phyloP scores from a whole-genome alignment of 805 yeast genomes.

The Saccharomycopsis sp. region DNA sequence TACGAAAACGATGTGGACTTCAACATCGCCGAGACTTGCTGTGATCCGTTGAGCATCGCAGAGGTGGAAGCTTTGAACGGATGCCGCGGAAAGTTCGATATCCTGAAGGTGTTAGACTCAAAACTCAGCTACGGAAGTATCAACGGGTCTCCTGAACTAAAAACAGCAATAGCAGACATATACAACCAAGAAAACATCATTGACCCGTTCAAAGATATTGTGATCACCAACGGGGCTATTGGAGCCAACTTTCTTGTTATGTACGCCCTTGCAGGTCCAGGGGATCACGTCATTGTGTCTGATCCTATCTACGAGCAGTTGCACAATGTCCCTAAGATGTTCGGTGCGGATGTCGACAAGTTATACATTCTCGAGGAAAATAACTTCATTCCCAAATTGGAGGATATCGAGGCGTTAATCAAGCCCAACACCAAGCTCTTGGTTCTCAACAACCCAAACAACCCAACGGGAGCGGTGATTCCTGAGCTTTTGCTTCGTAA shows the following conservation, averaged over 20 bases:
- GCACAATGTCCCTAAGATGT: slow-evolving; percentile 39
- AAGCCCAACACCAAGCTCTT: slow-evolving; percentile 35
- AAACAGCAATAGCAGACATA: slow-evolving; percentile 31
- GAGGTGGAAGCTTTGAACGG: slow-evolving; percentile 32
- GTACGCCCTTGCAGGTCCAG: slow-evolving; percentile 37
- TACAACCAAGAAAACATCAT: slow-evolving; percentile 27
- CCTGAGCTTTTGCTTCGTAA: slow-evolving; percentile 28
- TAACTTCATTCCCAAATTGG: slow-evolving; percentile 33
- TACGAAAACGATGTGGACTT: slow-evolving; percentile 35
- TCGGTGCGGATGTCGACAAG: slow-evolving; percentile 36
- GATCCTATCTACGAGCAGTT: slow-evolving; percentile 48
- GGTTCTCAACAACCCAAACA: slow-evolving; percentile 43
- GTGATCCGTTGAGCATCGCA: slow-evolving; percentile 36
- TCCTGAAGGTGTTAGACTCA: slow-evolving; percentile 23
- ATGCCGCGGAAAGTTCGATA: slow-evolving; percentile 22
- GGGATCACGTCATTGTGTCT: slow-evolving; percentile 42
- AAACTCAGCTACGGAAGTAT: slow-evolving; percentile 42
- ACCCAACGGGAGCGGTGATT: slow-evolving; percentile 41
- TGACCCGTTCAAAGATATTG: slow-evolving; percentile 32
- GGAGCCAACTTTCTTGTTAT: slow-evolving; percentile 45
- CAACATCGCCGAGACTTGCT: slow-evolving; percentile 50
- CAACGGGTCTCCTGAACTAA: slow-evolving; percentile 37
- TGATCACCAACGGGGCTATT: slow-evolving; percentile 49
- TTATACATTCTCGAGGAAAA: slow-evolving; percentile 31
- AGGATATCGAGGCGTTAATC: slow-evolving; percentile 28